Percentiles rank a stretch among this genome's conserved stretches.
Evolutionary conservation across 306 rosid species (phyloP).

Genomic region (Cicer pinnatifidum): DNA sequence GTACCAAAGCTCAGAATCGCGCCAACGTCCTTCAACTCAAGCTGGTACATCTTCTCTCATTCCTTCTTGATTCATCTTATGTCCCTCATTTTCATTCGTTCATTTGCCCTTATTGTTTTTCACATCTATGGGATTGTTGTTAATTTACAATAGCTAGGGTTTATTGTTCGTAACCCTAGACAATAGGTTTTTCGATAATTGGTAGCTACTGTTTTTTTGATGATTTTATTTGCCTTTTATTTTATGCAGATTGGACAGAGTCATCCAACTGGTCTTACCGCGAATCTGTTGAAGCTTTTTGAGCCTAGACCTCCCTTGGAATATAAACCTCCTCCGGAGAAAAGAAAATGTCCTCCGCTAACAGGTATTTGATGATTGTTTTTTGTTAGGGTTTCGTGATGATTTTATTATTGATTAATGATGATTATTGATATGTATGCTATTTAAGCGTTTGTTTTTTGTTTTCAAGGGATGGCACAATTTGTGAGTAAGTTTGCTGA

Average conservation of each 20-base stretch:
- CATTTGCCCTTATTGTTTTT: not conserved
- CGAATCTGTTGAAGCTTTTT: slow-evolving; percentile 88
- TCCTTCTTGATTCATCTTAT: not conserved
- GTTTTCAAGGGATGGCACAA: slow-evolving; percentile 78
- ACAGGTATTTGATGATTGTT: slow-evolving; percentile 55
- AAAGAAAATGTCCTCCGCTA: slow-evolving; percentile 87
- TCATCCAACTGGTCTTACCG: slow-evolving; percentile 95
- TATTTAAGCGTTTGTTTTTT: not conserved
- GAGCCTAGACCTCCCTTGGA: slow-evolving; percentile 98
- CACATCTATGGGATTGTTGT: not conserved
- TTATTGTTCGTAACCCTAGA: slow-evolving; percentile 35
- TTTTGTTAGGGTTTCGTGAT: not conserved
- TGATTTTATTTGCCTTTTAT: slow-evolving; percentile 20
- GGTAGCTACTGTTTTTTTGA: not conserved
- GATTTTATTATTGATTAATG: not conserved
- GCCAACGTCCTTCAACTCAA: slow-evolving; percentile 97
- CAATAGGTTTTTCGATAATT: not conserved
- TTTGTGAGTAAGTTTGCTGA: slow-evolving; percentile 83
- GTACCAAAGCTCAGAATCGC: slow-evolving; percentile 95
- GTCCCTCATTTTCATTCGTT: not conserved
- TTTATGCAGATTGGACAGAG: slow-evolving; percentile 91
- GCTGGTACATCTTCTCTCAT: slow-evolving; percentile 54
- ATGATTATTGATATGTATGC: not conserved
- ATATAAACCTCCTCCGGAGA: slow-evolving; percentile 95
- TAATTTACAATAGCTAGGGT: slow-evolving; percentile 46